Percentiles rank a stretch among this genome's conserved stretches.
Evolutionary conservation across 225 moss, liverwort and hornwort species (phyloP).

Genomic region (Antitrichia curtipendula): DNA sequence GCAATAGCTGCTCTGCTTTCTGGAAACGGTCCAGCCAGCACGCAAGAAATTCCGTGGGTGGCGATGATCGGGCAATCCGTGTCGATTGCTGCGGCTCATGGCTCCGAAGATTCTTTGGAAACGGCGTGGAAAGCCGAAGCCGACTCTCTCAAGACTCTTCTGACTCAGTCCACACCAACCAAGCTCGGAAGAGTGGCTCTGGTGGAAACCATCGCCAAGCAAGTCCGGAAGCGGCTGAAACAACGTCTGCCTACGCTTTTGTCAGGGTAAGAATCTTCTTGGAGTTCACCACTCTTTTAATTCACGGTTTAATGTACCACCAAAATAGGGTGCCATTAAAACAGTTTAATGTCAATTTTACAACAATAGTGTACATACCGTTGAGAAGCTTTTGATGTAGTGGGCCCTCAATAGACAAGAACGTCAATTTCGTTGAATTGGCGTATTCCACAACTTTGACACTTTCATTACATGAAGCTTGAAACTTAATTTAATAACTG

Average conservation of each 20-base stretch:
- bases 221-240: slow-evolving; percentile 81
- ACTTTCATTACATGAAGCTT: neutral
- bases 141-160: slow-evolving; percentile 63
- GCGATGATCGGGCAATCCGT: slow-evolving; percentile 95
- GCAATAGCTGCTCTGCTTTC: slow-evolving; percentile 73
- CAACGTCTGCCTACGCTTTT: slow-evolving; percentile 69
- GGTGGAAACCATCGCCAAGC: slow-evolving; percentile 69
- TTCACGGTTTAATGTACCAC: neutral
- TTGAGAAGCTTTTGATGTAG: neutral
- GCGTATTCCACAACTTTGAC: neutral
- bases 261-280: slow-evolving; percentile 44
- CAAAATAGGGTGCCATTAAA: neutral
- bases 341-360: no score
- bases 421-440: neutral
- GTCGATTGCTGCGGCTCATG: slow-evolving; percentile 84
- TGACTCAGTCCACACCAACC: slow-evolving; percentile 34
- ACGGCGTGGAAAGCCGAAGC: slow-evolving; percentile 91
- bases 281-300: neutral
- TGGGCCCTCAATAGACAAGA: neutral
- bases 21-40: slow-evolving; percentile 66
- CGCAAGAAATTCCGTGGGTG: slow-evolving; percentile 88
- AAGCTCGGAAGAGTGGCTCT: slow-evolving; percentile 85
- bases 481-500: neutral
- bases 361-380: neutral
- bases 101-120: slow-evolving; percentile 76